Base-by-base conservation (phyloP, 495 filamentous ascomycete species). In the Neurospora tetraspora region DNA sequence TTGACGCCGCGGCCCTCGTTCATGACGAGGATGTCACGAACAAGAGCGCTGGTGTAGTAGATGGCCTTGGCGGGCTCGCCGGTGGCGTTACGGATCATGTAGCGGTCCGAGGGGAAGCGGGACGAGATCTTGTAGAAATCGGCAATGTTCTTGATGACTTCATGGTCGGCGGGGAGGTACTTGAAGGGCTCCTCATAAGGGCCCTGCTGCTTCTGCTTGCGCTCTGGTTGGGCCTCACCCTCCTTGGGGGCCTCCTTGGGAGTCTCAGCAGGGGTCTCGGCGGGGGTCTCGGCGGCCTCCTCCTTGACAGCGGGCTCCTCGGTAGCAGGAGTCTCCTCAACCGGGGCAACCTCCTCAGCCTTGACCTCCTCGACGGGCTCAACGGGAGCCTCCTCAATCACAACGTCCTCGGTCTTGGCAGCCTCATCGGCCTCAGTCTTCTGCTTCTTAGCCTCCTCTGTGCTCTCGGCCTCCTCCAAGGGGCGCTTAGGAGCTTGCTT, bases 1-100 rank as follows among this genome's bases (percentile, higher is more conserved):
- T 94, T 97, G 81, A 98, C 90, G 36, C 94, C 93, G 16, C 90
- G 90, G 34, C 92, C 92, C 80, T 97, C 93, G 79, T 98, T 99
- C 70, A 87, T 81, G 9, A 82, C 83, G 3, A 99, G 86, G 70
- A 99, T 96, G 74, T 93, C 90, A 16, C 92, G 90, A 1, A 92
- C 91, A 12, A 98, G 86, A n/a, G 88, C 85, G 71, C 90, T 93
- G 69, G 93, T 97, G 85, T 98, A 99, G 86, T 99, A 99, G 70
- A 99, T 94, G 20, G 93, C 93, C 79, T 95, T 94, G 23, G 91
- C 88, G 0, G 94, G 92, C 72, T 90, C 84, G 38, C 92, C 96
- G 16, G 89, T 85, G 10, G 92, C 92, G 82, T 99, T 99, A 74
- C 94, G 91, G 71, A 99, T 96, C 89, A 99, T 93, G 83, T 95